Conservation (phyloP, 1,284 basidiomycete genomes). For the Ganoderma lucidum region DNA sequence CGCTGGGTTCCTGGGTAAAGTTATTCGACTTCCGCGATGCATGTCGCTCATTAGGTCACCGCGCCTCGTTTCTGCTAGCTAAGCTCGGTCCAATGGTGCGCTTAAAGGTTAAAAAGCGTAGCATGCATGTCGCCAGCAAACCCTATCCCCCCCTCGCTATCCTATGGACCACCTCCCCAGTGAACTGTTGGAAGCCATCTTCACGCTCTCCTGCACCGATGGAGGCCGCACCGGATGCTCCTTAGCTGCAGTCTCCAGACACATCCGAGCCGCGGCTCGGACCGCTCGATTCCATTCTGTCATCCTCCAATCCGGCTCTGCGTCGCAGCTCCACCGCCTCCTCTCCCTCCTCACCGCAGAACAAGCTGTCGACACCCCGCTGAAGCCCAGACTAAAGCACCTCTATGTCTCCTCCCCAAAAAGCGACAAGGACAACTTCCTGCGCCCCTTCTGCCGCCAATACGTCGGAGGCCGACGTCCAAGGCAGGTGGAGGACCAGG, state of each 20-base stretch:
- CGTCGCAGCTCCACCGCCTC: slow-evolving; percentile 7
- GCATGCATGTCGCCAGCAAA: background rate
- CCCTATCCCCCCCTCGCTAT: background rate
- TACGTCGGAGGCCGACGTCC: background rate
- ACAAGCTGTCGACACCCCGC: slow-evolving; percentile 3
- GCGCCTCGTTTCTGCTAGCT: background rate
- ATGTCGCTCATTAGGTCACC: slow-evolving; percentile 5
- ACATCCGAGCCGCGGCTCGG: slow-evolving; percentile 8
- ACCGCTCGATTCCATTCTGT: slow-evolving; percentile 12
- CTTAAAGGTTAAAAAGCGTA: background rate
- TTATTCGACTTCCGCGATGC: background rate
- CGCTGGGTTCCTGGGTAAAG: background rate
- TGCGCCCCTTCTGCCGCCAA: background rate
- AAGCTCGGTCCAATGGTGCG: background rate
- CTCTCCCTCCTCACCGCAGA: background rate
- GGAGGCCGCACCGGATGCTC: slow-evolving; percentile 16
- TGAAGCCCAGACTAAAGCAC: slow-evolving; percentile 11
- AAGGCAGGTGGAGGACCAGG: background rate
- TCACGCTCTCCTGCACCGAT: slow-evolving; percentile 17
- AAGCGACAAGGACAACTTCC: slow-evolving; percentile 3
- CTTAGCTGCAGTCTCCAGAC: slow-evolving; percentile 9
- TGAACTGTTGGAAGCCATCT: slow-evolving; percentile 8
- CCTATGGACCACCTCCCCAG: slow-evolving; percentile 8
- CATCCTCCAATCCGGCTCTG: background rate
- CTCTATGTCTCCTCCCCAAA: slow-evolving; percentile 1